These are phyloP conservation scores for Martiniozyma abietophila DNA, from an alignment of 805 yeast genomes.

Conservation along the genomic window DNA sequence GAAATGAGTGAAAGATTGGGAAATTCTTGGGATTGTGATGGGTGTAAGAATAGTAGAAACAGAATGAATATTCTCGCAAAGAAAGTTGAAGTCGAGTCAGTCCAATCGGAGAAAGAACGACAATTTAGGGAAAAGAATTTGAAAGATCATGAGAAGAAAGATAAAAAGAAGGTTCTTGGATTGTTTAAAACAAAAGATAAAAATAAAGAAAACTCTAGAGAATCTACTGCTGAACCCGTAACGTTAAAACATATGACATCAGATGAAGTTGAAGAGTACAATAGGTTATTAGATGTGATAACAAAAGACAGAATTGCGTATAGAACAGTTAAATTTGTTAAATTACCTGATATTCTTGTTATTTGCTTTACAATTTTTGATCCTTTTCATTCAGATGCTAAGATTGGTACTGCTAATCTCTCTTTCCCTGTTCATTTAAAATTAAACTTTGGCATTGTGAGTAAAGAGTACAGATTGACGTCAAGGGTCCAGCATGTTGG, in stretches of 20 bases:
- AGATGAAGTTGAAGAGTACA: constrained; percentile 17
- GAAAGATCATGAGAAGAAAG: constrained; percentile 18
- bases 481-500: constrained; percentile 70
- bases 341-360: constrained; percentile 26
- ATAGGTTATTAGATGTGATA: constrained; percentile 13
- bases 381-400: constrained; percentile 19
- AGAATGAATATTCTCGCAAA: constrained; percentile 11
- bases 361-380: constrained; percentile 27
- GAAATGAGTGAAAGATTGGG: constrained; percentile 50
- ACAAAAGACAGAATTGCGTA: constrained; percentile 22
- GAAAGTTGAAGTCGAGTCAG: constrained; percentile 4
- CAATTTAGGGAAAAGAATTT: background rate
- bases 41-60: constrained; percentile 35
- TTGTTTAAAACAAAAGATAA: constrained; percentile 10
- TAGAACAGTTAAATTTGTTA: constrained; percentile 25
- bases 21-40: constrained; percentile 81
- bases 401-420: constrained; percentile 18
- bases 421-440: constrained; percentile 19
- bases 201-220: constrained; percentile 9
- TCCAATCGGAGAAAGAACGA: background rate
- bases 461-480: constrained; percentile 40
- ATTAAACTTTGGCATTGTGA: constrained; percentile 28
- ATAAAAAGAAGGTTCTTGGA: constrained; percentile 15
- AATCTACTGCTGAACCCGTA: background rate
- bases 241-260: constrained; percentile 13